These are phyloP conservation scores for Conoideocrella luteorostrata DNA, from an alignment of 2,329 filamentous ascomycete genomes.

Conservation along the genomic window DNA sequence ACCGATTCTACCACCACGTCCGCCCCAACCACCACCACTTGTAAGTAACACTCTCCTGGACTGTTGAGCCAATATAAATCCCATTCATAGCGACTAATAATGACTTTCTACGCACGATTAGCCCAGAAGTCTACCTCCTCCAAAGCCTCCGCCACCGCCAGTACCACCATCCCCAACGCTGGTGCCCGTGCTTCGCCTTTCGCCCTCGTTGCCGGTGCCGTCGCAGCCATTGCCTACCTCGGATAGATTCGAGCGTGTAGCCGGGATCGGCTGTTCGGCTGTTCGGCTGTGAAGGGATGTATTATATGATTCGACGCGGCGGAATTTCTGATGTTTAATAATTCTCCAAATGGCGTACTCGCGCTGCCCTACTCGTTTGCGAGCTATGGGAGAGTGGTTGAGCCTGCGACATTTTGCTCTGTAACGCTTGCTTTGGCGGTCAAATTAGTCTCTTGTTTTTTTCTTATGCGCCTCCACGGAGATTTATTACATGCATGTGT, in stretches of 20 bases:
- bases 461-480: neutral
- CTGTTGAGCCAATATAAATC: neutral
- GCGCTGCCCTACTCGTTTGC: neutral
- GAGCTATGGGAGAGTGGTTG: neutral
- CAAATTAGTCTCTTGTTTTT: neutral
- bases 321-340: neutral
- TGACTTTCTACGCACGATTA: neutral
- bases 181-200: constrained; percentile 25
- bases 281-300: neutral
- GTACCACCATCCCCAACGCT: constrained; percentile 22
- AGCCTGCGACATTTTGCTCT: neutral
- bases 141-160: constrained; percentile 1
- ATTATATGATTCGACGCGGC: neutral
- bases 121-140: constrained; percentile 4
- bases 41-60: constrained; percentile 1
- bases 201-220: constrained; percentile 26
- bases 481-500: neutral
- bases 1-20: constrained; percentile 2
- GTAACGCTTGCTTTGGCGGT: neutral
- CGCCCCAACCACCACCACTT: constrained; percentile 11
- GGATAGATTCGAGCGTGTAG: too few relatives aligned
- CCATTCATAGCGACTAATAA: constrained; percentile 1
- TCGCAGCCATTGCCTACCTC: constrained; percentile 27
- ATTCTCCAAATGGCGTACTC: neutral
- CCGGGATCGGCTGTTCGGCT: too few relatives aligned